Evolutionary conservation across 495 filamentous ascomycete genomes (phyloP), one percentile per base, ranked within the genome.

Genomic region (Glarea lozoyensis): DNA sequence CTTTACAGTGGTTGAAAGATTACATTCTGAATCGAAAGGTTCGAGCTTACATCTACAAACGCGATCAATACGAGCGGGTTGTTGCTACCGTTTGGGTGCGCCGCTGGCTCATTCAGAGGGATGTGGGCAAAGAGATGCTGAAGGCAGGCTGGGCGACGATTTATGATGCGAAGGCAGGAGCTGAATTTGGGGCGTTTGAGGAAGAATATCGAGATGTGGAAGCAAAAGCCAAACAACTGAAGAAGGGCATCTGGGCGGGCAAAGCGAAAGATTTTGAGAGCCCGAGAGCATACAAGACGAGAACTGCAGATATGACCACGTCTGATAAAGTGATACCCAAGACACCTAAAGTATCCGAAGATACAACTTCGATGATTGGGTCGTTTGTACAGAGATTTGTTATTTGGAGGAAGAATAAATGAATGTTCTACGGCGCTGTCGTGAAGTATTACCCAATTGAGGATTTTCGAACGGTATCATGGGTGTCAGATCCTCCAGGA

Each of bases 121-220:
- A 98, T 61, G 86, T 97, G 5, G 87, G 89, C 2, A 67, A 86
- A 46, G 84, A 92, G 59, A 90, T 98, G 88, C 58, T 98, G 49
- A 80, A 73, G 61, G 69, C 61, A 19, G 92, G 92, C 2, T 60
- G 92, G 49, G 93, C 90, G 13, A 89, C 84, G 0, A 81, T 93
- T 3, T 98, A 95, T 57, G 92, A 97, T 60, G 89, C 84, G 16
- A 95, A 89, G 63, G 72, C 63, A 9, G 88, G 88, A 6, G 78
- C 79, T 2, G 92, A 97, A 60, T 98, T 92, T 65, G 92, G 92
- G 3, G 43, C 55, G 24, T 58, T 70, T 42, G 73, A 78, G 46
- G 64, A 66, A 41, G 68, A 69, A 42, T 97, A 95, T 60, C 67
- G 78, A 46, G 65, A 62, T 15, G 81, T 81, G 1, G 88, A 97